A percentile compares a stretch with the other conserved stretches of the same genome.
Evolutionary conservation across 2,329 filamentous ascomycete species (phyloP).

Genomic region (Lasiodiplodia theobromae): DNA sequence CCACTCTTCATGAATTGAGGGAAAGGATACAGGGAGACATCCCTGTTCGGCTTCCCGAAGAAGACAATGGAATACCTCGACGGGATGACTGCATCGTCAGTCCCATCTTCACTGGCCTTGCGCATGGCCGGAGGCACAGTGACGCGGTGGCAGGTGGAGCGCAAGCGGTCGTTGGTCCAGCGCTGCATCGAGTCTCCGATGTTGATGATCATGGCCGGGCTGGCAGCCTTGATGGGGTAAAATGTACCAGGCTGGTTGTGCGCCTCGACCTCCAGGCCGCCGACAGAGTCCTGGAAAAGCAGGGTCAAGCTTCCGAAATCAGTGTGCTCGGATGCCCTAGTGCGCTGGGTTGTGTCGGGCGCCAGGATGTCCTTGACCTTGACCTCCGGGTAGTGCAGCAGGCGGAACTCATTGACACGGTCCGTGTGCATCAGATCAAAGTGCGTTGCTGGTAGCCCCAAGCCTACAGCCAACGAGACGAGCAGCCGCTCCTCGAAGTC

Average conservation of each 20-base stretch:
- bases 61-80: neutral
- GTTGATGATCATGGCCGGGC: constrained; percentile 42
- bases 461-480: neutral
- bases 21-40: neutral
- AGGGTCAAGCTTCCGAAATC: constrained; percentile 53
- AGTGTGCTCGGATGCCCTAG: constrained; percentile 39
- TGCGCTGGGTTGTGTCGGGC: neutral
- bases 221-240: constrained; percentile 39
- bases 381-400: neutral
- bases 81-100: neutral
- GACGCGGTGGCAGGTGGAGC: neutral
- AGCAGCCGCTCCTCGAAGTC: neutral
- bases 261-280: constrained; percentile 50
- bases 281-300: constrained; percentile 51
- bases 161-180: constrained; percentile 38
- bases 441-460: neutral
- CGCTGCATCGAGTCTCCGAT: constrained; percentile 45
- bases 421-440: neutral
- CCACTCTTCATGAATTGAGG: neutral
- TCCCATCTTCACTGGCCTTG: neutral
- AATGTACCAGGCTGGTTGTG: constrained; percentile 38
- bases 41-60: neutral
- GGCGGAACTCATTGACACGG: neutral
- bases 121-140: neutral
- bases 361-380: neutral